Conservation (phyloP, 805 yeast genomes). For the Barnettozyma salicaria region DNA sequence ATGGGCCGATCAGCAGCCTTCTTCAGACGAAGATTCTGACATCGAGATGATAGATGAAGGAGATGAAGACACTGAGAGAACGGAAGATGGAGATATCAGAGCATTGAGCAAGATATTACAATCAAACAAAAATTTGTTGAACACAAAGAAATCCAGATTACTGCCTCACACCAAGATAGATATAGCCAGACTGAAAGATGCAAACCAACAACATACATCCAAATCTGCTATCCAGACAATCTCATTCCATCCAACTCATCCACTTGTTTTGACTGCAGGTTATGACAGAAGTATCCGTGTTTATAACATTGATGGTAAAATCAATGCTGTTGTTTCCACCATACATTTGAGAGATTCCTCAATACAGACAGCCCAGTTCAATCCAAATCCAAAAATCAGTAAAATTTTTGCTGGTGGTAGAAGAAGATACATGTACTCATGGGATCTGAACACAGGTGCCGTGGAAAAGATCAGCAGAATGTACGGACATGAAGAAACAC, state of each 20-base stretch:
- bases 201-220: constrained; percentile 63
- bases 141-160: constrained; percentile 38
- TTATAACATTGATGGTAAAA: constrained; percentile 85
- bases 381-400: constrained; percentile 37
- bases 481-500: constrained; percentile 87
- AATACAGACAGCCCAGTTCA: constrained; percentile 67
- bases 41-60: constrained; percentile 23
- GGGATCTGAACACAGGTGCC: constrained; percentile 73
- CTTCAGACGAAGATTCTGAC: constrained; percentile 24
- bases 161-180: constrained; percentile 68
- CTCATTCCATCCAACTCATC: constrained; percentile 79
- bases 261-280: constrained; percentile 85
- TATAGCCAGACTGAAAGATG: constrained; percentile 81
- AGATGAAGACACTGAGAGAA: constrained; percentile 28
- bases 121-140: constrained; percentile 35
- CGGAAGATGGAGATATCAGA: constrained; percentile 33
- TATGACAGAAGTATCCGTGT: constrained; percentile 83
- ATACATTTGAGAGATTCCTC: constrained; percentile 76
- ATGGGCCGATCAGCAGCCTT: constrained; percentile 51
- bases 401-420: constrained; percentile 82
- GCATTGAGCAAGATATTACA: constrained; percentile 35
- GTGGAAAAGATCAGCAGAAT: constrained; percentile 82
- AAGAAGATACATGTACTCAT: constrained; percentile 84
- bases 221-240: constrained; percentile 80
- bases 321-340: constrained; percentile 75